These are phyloP conservation scores for Cynanchum wilfordii DNA, from an alignment of 257 asterid species.

Conservation along the genomic window DNA sequence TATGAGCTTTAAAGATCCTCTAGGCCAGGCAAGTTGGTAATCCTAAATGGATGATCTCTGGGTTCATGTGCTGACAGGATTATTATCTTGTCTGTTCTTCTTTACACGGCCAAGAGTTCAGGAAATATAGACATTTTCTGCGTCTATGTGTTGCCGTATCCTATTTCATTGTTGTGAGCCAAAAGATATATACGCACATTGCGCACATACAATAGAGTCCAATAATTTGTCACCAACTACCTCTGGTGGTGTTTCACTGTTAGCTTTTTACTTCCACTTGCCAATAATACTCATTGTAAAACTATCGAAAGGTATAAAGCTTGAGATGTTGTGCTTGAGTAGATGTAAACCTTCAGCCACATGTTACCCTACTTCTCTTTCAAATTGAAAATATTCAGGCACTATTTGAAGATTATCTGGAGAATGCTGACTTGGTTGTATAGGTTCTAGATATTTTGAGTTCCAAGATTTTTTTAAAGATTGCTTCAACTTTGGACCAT, in stretches of 20 bases:
- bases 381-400: not conserved
- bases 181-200: not conserved
- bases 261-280: not conserved
- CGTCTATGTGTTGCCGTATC: not conserved
- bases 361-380: not conserved
- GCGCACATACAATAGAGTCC: not conserved
- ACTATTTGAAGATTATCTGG: not conserved
- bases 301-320: not conserved
- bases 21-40: conserved; percentile 58
- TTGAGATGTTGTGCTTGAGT: not conserved
- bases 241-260: not conserved
- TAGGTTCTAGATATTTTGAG: not conserved
- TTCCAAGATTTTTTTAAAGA: not conserved
- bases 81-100: not conserved
- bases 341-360: not conserved
- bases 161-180: not conserved
- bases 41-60: not conserved
- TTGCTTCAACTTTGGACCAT: conserved; percentile 1
- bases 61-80: not conserved
- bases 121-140: not conserved
- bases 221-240: not conserved
- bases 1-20: conserved; percentile 59
- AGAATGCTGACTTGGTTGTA: not conserved
- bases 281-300: not conserved
- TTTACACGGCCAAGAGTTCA: conserved; percentile 1